Conservation (phyloP, 805 yeast species). For the Millerago galiae region DNA sequence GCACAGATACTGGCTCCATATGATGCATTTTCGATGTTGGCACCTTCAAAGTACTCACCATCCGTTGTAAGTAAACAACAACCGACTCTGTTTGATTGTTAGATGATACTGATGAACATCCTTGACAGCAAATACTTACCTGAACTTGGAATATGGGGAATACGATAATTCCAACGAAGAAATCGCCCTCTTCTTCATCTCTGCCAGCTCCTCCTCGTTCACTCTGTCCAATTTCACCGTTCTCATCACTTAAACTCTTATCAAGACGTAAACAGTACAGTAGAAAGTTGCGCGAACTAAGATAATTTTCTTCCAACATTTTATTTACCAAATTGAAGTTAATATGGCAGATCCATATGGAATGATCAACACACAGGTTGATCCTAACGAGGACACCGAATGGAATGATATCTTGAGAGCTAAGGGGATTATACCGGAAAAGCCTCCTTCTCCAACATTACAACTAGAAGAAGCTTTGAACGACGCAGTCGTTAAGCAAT, state of each 20-base stretch:
- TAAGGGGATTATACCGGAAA: slow-evolving; percentile 89
- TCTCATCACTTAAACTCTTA: background rate
- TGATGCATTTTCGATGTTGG: slow-evolving; percentile 90
- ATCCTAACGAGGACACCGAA: slow-evolving; percentile 95
- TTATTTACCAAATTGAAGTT: background rate
- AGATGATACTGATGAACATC: background rate
- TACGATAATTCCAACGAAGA: slow-evolving; percentile 34
- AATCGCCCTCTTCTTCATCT: slow-evolving; percentile 25
- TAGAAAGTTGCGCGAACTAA: background rate
- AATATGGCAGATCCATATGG: slow-evolving; percentile 31
- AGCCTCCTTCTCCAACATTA: slow-evolving; percentile 82
- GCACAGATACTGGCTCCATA: slow-evolving; percentile 80
- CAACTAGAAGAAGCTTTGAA: slow-evolving; percentile 83
- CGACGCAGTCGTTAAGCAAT: slow-evolving; percentile 73
- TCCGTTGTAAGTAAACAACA: slow-evolving; percentile 54
- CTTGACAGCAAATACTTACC: background rate
- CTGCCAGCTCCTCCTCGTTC: slow-evolving; percentile 20
- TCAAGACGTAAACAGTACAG: background rate
- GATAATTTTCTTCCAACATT: no score
- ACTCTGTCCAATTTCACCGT: slow-evolving; percentile 1
- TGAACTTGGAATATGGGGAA: slow-evolving; percentile 40
- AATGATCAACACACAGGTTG: slow-evolving; percentile 77
- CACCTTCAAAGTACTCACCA: slow-evolving; percentile 56
- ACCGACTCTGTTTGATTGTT: slow-evolving; percentile 53
- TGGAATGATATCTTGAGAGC: slow-evolving; percentile 94